Evolutionary conservation across 1,284 basidiomycete genomes (phyloP).

Genomic region (Afroboletus lepidellus): DNA sequence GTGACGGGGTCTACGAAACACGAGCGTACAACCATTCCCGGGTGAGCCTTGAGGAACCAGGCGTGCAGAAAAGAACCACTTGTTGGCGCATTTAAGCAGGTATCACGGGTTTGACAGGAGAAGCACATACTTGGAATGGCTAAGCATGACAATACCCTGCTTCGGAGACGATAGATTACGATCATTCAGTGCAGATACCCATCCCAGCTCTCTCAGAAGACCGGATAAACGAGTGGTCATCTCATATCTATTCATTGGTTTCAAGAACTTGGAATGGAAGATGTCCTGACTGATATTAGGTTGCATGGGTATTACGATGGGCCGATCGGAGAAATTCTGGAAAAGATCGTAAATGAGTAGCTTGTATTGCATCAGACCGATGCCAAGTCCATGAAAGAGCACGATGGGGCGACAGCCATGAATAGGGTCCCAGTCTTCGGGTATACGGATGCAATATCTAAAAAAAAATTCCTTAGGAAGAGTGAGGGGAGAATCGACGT

Average conservation of each 20-base stretch:
- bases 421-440: slow-evolving; percentile 58
- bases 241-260: slow-evolving; percentile 64
- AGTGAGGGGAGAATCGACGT: background rate
- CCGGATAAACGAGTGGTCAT: slow-evolving; percentile 57
- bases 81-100: slow-evolving; percentile 12
- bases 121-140: slow-evolving; percentile 78
- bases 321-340: slow-evolving; percentile 60
- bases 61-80: slow-evolving; percentile 77
- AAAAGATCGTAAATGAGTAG: slow-evolving; percentile 50
- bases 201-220: slow-evolving; percentile 64
- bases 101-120: background rate
- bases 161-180: slow-evolving; percentile 4
- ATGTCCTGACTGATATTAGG: slow-evolving; percentile 85
- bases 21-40: slow-evolving; percentile 67
- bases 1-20: slow-evolving; percentile 89
- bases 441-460: slow-evolving; percentile 76
- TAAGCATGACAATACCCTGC: slow-evolving; percentile 70
- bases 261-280: slow-evolving; percentile 71
- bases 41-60: slow-evolving; percentile 81
- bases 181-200: slow-evolving; percentile 43
- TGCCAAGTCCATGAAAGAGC: slow-evolving; percentile 85
- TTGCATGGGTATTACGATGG: slow-evolving; percentile 77
- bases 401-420: slow-evolving; percentile 68
- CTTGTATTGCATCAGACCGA: slow-evolving; percentile 73
- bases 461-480: background rate